Evolutionary conservation across 2,329 filamentous ascomycete species (phyloP), one percentile per base, ranked within the genome.

Genomic region (Paraphaeosphaeria minitans): DNA sequence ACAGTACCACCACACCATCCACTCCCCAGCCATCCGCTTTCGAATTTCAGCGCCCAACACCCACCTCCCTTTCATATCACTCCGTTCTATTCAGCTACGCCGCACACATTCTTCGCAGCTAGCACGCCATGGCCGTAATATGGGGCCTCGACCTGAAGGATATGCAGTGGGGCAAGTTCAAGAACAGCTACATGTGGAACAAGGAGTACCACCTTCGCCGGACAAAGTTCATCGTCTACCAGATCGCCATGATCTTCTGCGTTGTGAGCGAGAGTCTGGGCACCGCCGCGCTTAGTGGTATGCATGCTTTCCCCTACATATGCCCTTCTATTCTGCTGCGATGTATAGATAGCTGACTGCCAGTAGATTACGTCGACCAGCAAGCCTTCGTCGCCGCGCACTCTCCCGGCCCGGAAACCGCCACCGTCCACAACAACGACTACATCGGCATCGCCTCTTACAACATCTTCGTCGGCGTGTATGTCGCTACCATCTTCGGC

Each of bases 151-250:
- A 86, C 68, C 75, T 87, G 56, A 75, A 75, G 52, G 83, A 86
- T 63, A 84, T 86, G 67, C 79, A 84, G 77, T 87, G 84, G 84
- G 73, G 73, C 59, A 85, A 85, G 67, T 86, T 87, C 79, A 82
- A 81, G 60, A 79, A 74, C 60, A 79, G 77, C n/a, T 81, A 86
- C 69, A 87, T 87, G 84, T 86, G 83, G 75, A 83, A 82, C 63
- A 80, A 74, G 33, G 75, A 77, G 13, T 86, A 84, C 65, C 83
- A 87, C 69, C 72, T 85, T 3, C 82, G 84, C 45, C 78, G 82
- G 21, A 84, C 82, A 9, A 86, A 85, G 65, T 86, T 87, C 78
- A 81, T 85, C 60, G 80, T 86, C 56, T 87, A 87, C 66, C 85
- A 87, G 68, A 75, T 81, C 56, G 84, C 84, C 60, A 83, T 86